Base-by-base conservation (phyloP, 169 alveolate species). In the Plasmodium inui region DNA sequence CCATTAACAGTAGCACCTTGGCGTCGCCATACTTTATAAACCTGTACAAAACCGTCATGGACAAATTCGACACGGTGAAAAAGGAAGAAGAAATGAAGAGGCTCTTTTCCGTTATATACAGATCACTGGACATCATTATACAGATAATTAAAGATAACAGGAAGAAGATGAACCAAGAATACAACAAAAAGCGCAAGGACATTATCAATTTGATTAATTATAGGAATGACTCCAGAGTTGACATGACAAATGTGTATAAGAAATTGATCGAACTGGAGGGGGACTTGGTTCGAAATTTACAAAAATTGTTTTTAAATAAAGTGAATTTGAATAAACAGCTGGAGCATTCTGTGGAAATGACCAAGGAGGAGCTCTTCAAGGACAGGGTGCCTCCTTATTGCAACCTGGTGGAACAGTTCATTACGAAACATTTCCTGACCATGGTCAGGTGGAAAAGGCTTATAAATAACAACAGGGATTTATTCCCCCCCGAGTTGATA, bases 401-500 rank as follows among this genome's bases (percentile, higher is more conserved):
- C 50, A 34, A 39, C 0, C 7, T 57, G 26, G 92, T 83, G 71
- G 92, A 83, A 44, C n/a, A 19, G 41, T 83, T 83, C 37, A 83
- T 83, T 70, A 2, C 61, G 12, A 83, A 83, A 37, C 70, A 83
- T 37, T 83, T 83, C 6, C 44, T 83, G 8, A 83, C 92, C 67
- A 83, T 83, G 19, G n/a, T 32, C 12, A 61, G 82, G 32, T 83
- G 92, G 92, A 83, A 70, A 71, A 67, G 1, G 22, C 74, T 83
- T 17, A 32, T 83, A 50, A 67, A 26, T 26, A n/a, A 7, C 10
- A 70, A 70, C 39, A 61, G 72, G 30, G 1, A 19, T 17, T 28
- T 17, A 7, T 67, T 83, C n/a, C 92, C 92, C 17, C 57, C 92
- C n/a, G 32, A 44, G 74, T n/a, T 82, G 22, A 82, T 82, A 82